Evolutionary conservation across 2,329 filamentous ascomycete genomes (phyloP).

Genomic region (Pseudogymnoascus sp.): DNA sequence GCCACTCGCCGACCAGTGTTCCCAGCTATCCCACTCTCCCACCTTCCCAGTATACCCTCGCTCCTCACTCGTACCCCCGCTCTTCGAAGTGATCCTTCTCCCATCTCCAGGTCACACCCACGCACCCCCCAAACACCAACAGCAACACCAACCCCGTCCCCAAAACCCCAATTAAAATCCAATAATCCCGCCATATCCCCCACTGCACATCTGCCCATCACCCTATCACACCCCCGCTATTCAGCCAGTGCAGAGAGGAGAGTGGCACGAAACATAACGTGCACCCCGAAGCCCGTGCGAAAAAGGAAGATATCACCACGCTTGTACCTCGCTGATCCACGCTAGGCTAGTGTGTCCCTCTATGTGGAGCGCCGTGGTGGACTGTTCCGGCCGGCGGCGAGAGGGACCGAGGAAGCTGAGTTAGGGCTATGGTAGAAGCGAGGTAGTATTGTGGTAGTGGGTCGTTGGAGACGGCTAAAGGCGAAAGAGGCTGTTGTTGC

Average conservation of each 20-base stretch:
- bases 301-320: not conserved
- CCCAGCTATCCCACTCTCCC: not conserved
- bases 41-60: not conserved
- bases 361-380: not conserved
- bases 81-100: not conserved
- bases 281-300: not conserved
- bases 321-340: not conserved
- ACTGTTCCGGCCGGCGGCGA: not conserved
- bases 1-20: too few relatives aligned
- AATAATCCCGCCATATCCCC: not conserved
- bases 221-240: not conserved
- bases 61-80: not conserved
- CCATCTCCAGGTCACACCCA: not conserved
- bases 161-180: not conserved
- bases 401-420: not conserved
- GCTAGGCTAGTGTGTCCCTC: too few relatives aligned
- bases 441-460: not conserved
- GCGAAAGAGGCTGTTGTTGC: not conserved
- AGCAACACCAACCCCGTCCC: not conserved
- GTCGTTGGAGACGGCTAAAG: not conserved
- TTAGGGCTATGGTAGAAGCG: not conserved
- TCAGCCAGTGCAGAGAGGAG: too few relatives aligned
- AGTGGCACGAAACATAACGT: too few relatives aligned
- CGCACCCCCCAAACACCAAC: not conserved
- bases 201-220: not conserved